phyloP scores from a whole-genome alignment of 1,139 yeast species.

The Hansenula sp. region DNA sequence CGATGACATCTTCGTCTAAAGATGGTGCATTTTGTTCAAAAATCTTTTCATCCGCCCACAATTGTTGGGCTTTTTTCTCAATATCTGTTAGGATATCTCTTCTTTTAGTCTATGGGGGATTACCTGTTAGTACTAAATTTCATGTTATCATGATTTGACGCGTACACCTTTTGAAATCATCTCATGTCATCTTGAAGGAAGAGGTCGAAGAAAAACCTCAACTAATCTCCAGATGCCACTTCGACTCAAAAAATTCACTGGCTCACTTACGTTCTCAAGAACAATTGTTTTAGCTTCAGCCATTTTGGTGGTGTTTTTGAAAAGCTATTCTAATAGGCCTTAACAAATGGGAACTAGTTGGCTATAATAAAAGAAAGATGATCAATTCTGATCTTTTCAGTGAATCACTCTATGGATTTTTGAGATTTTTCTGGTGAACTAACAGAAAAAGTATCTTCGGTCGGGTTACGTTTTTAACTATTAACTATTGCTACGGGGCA shows the following conservation, averaged over 20 bases:
- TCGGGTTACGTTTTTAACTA: not conserved
- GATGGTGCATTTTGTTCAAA: slow-evolving; percentile 90
- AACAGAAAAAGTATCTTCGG: not conserved
- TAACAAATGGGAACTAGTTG: too few species aligned
- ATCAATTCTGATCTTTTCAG: not conserved
- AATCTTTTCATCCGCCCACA: slow-evolving; percentile 82
- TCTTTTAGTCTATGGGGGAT: slow-evolving; percentile 60
- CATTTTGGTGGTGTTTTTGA: slow-evolving; percentile 5
- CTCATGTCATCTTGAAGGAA: not conserved
- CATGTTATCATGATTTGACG: not conserved
- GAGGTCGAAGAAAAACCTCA: not conserved
- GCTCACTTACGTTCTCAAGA: slow-evolving; percentile 34
- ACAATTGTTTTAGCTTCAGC: slow-evolving; percentile 30
- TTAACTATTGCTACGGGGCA: not conserved
- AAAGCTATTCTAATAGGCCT: not conserved
- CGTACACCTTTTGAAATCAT: not conserved
- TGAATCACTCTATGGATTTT: not conserved
- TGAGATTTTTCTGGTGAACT: not conserved
- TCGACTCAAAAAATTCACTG: not conserved
- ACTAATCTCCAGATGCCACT: not conserved
- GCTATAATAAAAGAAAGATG: not conserved
- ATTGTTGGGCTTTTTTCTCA: slow-evolving; percentile 83
- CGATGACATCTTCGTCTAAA: slow-evolving; percentile 57
- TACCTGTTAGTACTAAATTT: slow-evolving; percentile 17
- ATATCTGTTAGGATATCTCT: slow-evolving; percentile 89